A percentile compares a stretch with the other conserved stretches of the same genome.
These are phyloP conservation scores for Rhexocercosporidium sp. DNA, from an alignment of 2,329 filamentous ascomycete genomes.

Conservation along the genomic window DNA sequence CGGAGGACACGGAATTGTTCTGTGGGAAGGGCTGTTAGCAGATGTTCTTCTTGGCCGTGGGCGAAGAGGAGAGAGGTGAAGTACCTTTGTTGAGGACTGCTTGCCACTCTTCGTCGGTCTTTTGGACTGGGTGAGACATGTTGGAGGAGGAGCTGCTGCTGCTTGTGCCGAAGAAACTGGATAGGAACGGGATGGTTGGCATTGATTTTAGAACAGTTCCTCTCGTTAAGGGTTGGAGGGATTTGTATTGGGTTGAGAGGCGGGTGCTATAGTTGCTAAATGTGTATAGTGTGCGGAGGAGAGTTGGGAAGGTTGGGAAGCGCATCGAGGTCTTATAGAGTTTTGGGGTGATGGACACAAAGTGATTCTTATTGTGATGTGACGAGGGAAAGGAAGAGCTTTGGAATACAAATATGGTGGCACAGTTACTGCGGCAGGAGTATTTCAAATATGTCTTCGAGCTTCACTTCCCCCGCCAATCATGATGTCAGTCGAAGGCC, in stretches of 20 bases:
- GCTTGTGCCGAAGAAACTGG: constrained; percentile 71
- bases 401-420: constrained; percentile 31
- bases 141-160: constrained; percentile 56
- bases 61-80: neutral
- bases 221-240: constrained; percentile 44
- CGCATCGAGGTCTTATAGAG: constrained; percentile 51
- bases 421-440: constrained; percentile 22
- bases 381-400: constrained; percentile 9
- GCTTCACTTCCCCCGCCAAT: constrained; percentile 23
- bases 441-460: constrained; percentile 31
- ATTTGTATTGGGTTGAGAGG: constrained; percentile 36
- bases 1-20: constrained; percentile 96
- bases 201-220: constrained; percentile 62
- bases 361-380: neutral
- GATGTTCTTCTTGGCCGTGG: neutral
- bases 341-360: constrained; percentile 10
- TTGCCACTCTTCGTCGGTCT: constrained; percentile 84
- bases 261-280: constrained; percentile 51
- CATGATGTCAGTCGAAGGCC: constrained; percentile 23
- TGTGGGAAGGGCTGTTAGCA: constrained; percentile 51
- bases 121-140: constrained; percentile 81
- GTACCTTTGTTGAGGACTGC: constrained; percentile 76
- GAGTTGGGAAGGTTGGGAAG: constrained; percentile 52
- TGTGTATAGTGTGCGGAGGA: constrained; percentile 53
- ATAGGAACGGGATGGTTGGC: constrained; percentile 78